phyloP scores from a whole-genome alignment of 169 alveolate genomes.

The Plasmodium blacklocki region DNA sequence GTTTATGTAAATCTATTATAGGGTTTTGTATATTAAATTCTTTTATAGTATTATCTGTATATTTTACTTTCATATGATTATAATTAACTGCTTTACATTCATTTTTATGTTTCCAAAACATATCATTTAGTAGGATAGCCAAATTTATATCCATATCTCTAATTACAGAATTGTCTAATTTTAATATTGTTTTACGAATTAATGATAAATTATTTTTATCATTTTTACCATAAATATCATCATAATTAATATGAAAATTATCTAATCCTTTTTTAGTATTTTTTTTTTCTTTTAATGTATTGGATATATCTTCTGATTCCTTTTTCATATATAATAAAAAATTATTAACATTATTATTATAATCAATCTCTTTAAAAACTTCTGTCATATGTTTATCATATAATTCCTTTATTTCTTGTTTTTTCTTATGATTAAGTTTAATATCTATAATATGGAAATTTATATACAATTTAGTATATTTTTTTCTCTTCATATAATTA shows the following conservation, averaged over 20 bases:
- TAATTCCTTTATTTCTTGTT: not conserved
- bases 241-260: constrained; percentile 7
- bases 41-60: not conserved
- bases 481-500: constrained; percentile 19
- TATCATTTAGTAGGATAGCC: constrained; percentile 41
- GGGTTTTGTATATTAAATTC: constrained; percentile 1
- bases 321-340: constrained; percentile 33
- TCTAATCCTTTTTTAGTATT: not conserved
- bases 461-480: constrained; percentile 15
- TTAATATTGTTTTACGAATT: constrained; percentile 18
- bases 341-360: not conserved
- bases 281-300: not conserved
- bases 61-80: constrained; percentile 40
- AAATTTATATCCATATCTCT: constrained; percentile 32
- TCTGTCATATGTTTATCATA: not conserved
- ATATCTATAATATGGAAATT: constrained; percentile 27
- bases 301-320: not conserved
- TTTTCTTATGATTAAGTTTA: not conserved
- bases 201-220: constrained; percentile 15
- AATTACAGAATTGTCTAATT: constrained; percentile 35
- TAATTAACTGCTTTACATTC: constrained; percentile 42
- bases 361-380: constrained; percentile 9
- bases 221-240: not conserved
- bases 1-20: constrained; percentile 46
- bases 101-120: constrained; percentile 42